A percentile compares a stretch with the other conserved stretches of the same genome.
phyloP scores from a whole-genome alignment of 2,329 filamentous ascomycete genomes.

The Fusarium incarnatum region DNA sequence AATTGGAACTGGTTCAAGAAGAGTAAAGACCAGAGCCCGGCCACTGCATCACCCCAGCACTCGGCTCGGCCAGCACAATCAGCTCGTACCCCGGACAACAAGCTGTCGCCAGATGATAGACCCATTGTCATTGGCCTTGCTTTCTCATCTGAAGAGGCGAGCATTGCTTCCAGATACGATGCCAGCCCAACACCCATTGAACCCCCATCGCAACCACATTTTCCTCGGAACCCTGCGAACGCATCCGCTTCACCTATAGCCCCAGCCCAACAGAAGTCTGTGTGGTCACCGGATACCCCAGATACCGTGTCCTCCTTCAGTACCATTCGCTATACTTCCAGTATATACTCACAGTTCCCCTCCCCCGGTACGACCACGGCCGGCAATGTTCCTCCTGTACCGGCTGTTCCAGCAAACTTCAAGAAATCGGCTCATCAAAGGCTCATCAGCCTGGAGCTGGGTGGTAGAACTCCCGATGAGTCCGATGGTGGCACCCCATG shows the following conservation, averaged over 20 bases:
- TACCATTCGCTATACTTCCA: constrained; percentile 63
- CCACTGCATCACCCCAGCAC: constrained; percentile 43
- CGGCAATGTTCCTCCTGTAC: constrained; percentile 68
- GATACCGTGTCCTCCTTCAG: constrained; percentile 59
- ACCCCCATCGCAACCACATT: constrained; percentile 13
- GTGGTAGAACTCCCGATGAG: constrained; percentile 54
- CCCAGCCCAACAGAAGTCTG: constrained; percentile 57
- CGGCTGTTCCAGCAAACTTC: constrained; percentile 63
- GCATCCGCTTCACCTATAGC: constrained; percentile 31
- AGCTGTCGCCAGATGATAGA: constrained; percentile 75
- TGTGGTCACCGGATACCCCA: constrained; percentile 73
- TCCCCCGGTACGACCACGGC: constrained; percentile 49
- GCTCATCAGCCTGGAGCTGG: constrained; percentile 53
- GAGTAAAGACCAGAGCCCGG: constrained; percentile 50
- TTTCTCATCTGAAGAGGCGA: constrained; percentile 62
- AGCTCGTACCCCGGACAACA: constrained; percentile 50
- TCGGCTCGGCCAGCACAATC: constrained; percentile 42
- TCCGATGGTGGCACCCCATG: constrained; percentile 67
- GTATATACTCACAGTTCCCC: constrained; percentile 70
- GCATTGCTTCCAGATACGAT: constrained; percentile 57
- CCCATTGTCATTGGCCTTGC: constrained; percentile 79
- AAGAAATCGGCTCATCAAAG: constrained; percentile 51
- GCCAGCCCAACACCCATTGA: constrained; percentile 51
- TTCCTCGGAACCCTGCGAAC: constrained; percentile 13
- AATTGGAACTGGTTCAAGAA: constrained; percentile 68